Evolutionary conservation across 345 rosid genomes (phyloP), one percentile per base, ranked within the genome.

Genomic region (Linum trigynum): DNA sequence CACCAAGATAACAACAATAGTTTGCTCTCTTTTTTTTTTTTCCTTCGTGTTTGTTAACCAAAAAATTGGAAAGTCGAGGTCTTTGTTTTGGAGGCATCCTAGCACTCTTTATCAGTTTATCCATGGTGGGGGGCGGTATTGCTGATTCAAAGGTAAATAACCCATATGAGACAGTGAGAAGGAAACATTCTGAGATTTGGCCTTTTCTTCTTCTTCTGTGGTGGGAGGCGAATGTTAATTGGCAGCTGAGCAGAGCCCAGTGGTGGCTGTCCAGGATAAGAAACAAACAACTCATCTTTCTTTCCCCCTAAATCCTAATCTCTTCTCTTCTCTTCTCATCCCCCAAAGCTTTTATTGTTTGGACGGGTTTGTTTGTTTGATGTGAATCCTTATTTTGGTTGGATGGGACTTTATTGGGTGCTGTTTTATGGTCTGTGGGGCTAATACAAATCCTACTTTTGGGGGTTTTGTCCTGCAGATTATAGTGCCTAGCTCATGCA

Each of bases 201-300:
- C 76, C 68, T 72, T 79, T 68, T 74, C 32, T 23, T 23, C 32
- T 23, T 23, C 32, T 23, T 23, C 32, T 23, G 32, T 23, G 32
- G 68, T 69, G 80, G 59, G 67, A 38, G 39, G 43, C 58, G 55
- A 39, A 35, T 56, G 32, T 23, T 23, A 23, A 23, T 23, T 23
- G 32, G 32, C 32, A 23, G 32, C 32, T 23, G 32, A 23, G 32
- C 32, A 23, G 32, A 23, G 32, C 32, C 32, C 45, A 65, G 60
- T 62, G 80, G 79, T 76, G 75, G 72, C 70, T 69, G 77, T 79
- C 77, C 75, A 79, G 78, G 79, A 71, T 72, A 61, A 78, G 74
- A 59, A 79, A 78, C 84, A 80, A 60, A 78, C 84, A 80, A 60
- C 81, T 74, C 82, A 81, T 77, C 75, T 75, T 80, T 74, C 73